Base-by-base conservation (phyloP, 306 rosid species). In the Cucumis sativus region DNA sequence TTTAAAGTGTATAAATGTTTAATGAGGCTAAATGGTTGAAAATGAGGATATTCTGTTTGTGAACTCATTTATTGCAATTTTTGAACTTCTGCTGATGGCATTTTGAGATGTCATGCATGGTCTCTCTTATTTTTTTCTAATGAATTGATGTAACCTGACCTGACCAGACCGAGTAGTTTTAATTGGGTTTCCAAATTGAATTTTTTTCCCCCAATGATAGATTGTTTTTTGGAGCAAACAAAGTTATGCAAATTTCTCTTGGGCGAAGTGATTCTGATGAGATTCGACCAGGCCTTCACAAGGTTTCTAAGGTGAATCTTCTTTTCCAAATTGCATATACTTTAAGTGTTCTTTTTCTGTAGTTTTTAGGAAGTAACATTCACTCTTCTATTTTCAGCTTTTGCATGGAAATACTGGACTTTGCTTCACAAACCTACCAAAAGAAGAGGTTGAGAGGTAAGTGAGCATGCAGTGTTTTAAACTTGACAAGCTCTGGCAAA, bases 201-300 rank as follows among this genome's bases (percentile, higher is more conserved):
- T 68, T 30, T 20, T 68, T 65, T 33, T 33, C 0, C 7, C 41
- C 41, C 37, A 47, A 54, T 82, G 51, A 73, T 66, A 90, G 95
- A 41, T 95, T 95, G 84, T 95, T 95, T 81, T 86, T 95, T 20
- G 99, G 99, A 2, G 92, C 99, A 4, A 95, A 95, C 90, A 95
- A 92, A 83, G 99, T 95, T 20, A 92, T 95, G 97, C 99, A 95
- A 78, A 87, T 92, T 15, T 72, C 97, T 76, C 78, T 95, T 0
- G 99, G 99, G 54, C 92, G 97, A 28, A 80, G 93, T 80, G 87
- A 88, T 70, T 77, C 97, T 2, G 92, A 92, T 77, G 99, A 95
- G 79, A 82, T 95, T 39, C 82, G 80, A 82, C 85, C 86, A 0
- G 82, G 84, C 47, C 83, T 95, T 60, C 56, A 86, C 58, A 90